Base-by-base conservation (phyloP, 2,329 filamentous ascomycete genomes). In the Camillea tinctor region DNA sequence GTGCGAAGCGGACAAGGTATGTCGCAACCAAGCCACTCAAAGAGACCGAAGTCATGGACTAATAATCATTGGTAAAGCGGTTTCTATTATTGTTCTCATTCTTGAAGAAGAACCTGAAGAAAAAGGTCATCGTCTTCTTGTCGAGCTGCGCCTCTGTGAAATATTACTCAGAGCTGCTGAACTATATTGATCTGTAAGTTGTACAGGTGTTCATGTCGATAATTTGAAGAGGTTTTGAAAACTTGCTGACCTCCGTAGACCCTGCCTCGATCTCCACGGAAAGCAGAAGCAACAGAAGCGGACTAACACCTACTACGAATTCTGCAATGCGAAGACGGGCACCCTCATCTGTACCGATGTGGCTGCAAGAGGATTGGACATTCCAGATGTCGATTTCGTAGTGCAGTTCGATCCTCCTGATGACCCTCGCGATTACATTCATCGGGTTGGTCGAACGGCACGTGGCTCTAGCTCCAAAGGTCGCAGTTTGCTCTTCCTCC, bases 241-340 rank as follows among this genome's bases (percentile, higher is more conserved):
- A 9, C 57, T 30, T 57, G 7, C 59, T 64, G 40, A 64, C 26
- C 21, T 4, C 15, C 54, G 5, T 30, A 65, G 65, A 36, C 70
- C 70, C 50, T 69, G 67, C 22, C 81, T 93, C 23, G 88, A 89
- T 66, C 79, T 93, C 1, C 90, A 93, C 72, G 95, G 93, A 67
- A 97, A 99, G 79, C 92, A 97, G 78, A 99, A 99, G 79, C 95
- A 99, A 77, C 93, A 97, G 77, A 97, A 97, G 77, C 91, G 95
- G n/a, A 99, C 95, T 22, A 96, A 96, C 73, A 97, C 93, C 0
- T 99, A 99, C 76, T 99, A 98, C 76, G 94, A 98, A 75, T 99
- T 99, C 75, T 89, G 87, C 72, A 93, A 93, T 71, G 89, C 72
- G 4, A 88, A 88, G 66, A 86, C 90, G 66, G 95, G 94, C 22